Evolutionary conservation across 495 filamentous ascomycete genomes (phyloP), one percentile per base, ranked within the genome.

Genomic region (Lophium mytilinum): DNA sequence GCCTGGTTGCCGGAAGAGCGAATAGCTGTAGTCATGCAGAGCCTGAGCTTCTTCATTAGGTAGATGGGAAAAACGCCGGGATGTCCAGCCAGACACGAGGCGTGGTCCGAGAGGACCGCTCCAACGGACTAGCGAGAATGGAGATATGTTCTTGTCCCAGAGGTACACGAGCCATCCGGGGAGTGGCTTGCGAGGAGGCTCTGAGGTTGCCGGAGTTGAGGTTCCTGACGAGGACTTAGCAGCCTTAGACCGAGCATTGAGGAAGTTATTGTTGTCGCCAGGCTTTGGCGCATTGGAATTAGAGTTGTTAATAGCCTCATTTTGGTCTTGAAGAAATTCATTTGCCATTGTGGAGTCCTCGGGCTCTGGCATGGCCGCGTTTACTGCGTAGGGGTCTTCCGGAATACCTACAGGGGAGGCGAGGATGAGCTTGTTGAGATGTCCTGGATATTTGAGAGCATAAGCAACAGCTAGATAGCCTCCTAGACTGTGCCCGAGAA

Each of bases 61-160:
- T 1, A 98, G 76, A 61, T 95, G 89, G 45, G 87, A 87, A 72
- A 98, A 98, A 24, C 93, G 83, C 8, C 93, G 83, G 4, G 83
- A 86, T 2, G 93, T 95, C 93, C 93, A 98, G 17, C 93, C 92
- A 0, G 91, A 96, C 0, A 95, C 89, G 34, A 98, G 78, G 2
- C 90, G 83, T 6, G 93, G 93, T 1, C 93, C 93, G 0, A 98
- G 70, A 0, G 93, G 93, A n/a, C 93, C 93, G 9, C 89, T 73
- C 79, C 91, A 86, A 52, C 93, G 87, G 9, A 98, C 81, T 15
- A 98, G 71, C 58, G 83, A 88, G 70, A 98, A 98, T 15, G 94
- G 93, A 0, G 90, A 95, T 60, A 98, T 84, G 66, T 98, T 98
- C 60, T 89, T 89, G 56, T 98, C 93, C 93, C 93, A 98, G 36